A percentile compares a stretch with the other conserved stretches of the same genome.
These are phyloP conservation scores for Eruca vesicaria DNA, from an alignment of 441 rosid genomes.

Conservation along the genomic window DNA sequence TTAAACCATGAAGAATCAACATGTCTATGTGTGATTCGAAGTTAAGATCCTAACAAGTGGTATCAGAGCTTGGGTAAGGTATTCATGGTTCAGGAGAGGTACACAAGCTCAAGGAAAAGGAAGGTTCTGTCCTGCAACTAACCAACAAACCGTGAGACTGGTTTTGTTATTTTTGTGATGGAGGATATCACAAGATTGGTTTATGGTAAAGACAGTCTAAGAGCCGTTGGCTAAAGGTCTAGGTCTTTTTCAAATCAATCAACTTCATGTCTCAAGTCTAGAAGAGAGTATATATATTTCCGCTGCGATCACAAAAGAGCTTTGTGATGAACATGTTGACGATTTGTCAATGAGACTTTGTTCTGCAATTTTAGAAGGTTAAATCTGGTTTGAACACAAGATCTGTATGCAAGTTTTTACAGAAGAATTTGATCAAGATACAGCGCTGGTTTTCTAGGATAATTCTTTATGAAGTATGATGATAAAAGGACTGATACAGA, in stretches of 20 bases:
- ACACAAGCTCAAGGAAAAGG: not conserved
- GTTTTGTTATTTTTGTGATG: not conserved
- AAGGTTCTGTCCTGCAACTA: not conserved
- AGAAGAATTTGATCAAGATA: not conserved
- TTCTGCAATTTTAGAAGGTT: not conserved
- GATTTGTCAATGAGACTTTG: not conserved
- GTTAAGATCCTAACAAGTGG: too few relatives aligned
- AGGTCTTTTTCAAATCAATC: not conserved
- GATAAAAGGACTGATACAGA: not conserved
- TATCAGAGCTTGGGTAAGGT: too few relatives aligned
- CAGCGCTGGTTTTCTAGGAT: not conserved
- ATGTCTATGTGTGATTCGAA: too few relatives aligned
- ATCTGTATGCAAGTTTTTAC: not conserved
- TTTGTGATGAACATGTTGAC: not conserved
- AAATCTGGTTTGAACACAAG: not conserved
- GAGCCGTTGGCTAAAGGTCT: not conserved
- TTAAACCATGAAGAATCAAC: not conserved
- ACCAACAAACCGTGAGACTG: not conserved
- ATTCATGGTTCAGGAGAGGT: too few relatives aligned
- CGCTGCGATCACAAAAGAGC: not conserved
- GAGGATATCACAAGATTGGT: not conserved
- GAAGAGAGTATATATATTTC: not conserved
- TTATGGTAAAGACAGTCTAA: not conserved
- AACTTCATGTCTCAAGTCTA: not conserved
- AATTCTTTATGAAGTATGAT: not conserved